phyloP scores from a whole-genome alignment of 83 land plant species.

The Larix sibirica region DNA sequence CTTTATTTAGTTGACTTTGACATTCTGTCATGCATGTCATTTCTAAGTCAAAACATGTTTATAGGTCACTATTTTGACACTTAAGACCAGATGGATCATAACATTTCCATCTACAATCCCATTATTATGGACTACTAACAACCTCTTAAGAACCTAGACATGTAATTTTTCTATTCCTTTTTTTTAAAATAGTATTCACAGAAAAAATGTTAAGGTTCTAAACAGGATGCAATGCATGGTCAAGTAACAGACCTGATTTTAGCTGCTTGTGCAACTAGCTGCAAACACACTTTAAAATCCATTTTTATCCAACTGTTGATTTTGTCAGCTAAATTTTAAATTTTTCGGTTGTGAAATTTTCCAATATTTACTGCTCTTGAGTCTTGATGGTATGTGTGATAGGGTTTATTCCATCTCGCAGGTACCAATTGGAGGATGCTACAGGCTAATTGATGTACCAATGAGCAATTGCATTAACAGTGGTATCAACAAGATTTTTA shows the following conservation, averaged over 20 bases:
- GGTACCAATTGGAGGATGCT: conserved; percentile 54
- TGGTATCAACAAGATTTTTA: conserved; percentile 46
- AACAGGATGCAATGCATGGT: background rate
- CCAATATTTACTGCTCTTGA: background rate
- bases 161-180: background rate
- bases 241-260: background rate
- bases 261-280: background rate
- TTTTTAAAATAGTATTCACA: no score
- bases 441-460: conserved; percentile 48
- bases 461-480: conserved; percentile 47
- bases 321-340: background rate
- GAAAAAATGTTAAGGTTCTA: background rate
- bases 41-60: background rate
- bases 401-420: background rate
- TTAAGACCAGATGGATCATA: background rate
- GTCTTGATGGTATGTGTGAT: background rate
- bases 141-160: background rate
- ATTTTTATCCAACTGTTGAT: background rate
- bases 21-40: background rate
- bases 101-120: no score
- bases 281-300: background rate
- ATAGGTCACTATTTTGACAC: background rate
- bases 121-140: background rate
- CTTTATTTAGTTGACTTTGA: background rate
- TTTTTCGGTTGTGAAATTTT: background rate